These are phyloP conservation scores for Cladophialophora yegresii DNA, from an alignment of 2,329 filamentous ascomycete genomes.

Conservation along the genomic window DNA sequence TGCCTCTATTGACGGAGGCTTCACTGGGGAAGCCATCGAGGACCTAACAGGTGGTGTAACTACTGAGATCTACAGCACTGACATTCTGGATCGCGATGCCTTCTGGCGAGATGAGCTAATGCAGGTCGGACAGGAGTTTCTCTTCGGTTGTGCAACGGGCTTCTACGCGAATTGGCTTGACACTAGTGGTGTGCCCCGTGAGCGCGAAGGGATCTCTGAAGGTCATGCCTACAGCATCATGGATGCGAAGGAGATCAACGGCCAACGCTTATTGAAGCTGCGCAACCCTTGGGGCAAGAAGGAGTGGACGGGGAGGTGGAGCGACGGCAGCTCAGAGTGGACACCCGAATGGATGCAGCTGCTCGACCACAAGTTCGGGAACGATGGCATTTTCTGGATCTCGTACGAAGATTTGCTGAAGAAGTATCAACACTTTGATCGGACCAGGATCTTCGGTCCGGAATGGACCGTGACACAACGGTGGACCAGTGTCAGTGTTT, in stretches of 20 bases:
- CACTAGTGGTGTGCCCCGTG: conserved; percentile 21
- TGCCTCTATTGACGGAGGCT: conserved; percentile 71
- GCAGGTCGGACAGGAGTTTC: conserved; percentile 76
- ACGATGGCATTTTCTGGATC: conserved; percentile 70
- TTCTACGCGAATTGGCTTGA: conserved; percentile 38
- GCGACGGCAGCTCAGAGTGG: conserved; percentile 82
- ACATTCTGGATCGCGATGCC: conserved; percentile 65
- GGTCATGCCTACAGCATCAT: conserved; percentile 62
- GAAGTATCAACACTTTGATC: conserved; percentile 62
- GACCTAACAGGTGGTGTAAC: conserved; percentile 59
- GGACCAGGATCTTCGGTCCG: conserved; percentile 61
- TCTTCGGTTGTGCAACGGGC: conserved; percentile 52
- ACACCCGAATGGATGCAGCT: conserved; percentile 75
- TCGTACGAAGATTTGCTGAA: conserved; percentile 60
- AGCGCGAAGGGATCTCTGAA: conserved; percentile 45
- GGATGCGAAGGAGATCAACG: conserved; percentile 62
- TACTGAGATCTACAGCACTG: conserved; percentile 49
- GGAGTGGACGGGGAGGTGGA: conserved; percentile 81
- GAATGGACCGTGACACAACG: conserved; percentile 64
- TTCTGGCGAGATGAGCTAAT: conserved; percentile 83
- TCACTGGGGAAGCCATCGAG: conserved; percentile 64
- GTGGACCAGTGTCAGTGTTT: conserved; percentile 62
- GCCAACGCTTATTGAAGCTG: conserved; percentile 59
- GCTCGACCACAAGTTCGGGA: conserved; percentile 72
- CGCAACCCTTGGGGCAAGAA: conserved; percentile 80